These are phyloP conservation scores for Pleurotus platypus DNA, from an alignment of 768 basidiomycete species.

Conservation along the genomic window DNA sequence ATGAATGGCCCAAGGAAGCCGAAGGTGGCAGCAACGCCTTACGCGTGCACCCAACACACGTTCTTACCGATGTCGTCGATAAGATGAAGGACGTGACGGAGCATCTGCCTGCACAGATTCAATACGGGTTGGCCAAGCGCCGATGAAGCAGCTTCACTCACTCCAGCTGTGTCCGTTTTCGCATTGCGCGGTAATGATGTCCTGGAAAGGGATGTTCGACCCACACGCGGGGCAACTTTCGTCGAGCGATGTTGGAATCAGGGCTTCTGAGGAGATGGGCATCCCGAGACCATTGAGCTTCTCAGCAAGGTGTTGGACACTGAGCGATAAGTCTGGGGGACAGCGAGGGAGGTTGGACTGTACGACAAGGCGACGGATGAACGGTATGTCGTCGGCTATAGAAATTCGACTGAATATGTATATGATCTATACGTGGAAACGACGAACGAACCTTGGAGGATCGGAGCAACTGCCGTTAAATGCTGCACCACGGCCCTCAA, in stretches of 20 bases:
- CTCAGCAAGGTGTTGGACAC: slow-evolving; percentile 28
- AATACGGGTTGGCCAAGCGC: slow-evolving; percentile 12
- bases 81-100: slow-evolving; percentile 79
- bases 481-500: slow-evolving; percentile 57
- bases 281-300: slow-evolving; percentile 20
- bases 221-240: slow-evolving; percentile 78
- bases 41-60: slow-evolving; percentile 77
- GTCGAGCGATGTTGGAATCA: slow-evolving; percentile 36
- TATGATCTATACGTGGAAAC: slow-evolving; percentile 10
- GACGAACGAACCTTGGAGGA: slow-evolving; percentile 36
- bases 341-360: slow-evolving; percentile 55
- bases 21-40: slow-evolving; percentile 74
- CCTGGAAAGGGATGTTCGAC: slow-evolving; percentile 52
- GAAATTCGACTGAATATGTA: neutral
- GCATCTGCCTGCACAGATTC: slow-evolving; percentile 55
- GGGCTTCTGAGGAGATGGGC: slow-evolving; percentile 23
- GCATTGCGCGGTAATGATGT: slow-evolving; percentile 61
- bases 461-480: slow-evolving; percentile 38
- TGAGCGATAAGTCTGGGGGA: slow-evolving; percentile 32
- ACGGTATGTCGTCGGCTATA: slow-evolving; percentile 60
- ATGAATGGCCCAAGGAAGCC: slow-evolving; percentile 23
- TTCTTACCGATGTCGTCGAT: slow-evolving; percentile 73
- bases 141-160: slow-evolving; percentile 30
- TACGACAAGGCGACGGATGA: slow-evolving; percentile 56
- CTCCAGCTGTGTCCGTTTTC: slow-evolving; percentile 76